phyloP scores from a whole-genome alignment of 768 basidiomycete genomes.

The Boletus tomentosulus region DNA sequence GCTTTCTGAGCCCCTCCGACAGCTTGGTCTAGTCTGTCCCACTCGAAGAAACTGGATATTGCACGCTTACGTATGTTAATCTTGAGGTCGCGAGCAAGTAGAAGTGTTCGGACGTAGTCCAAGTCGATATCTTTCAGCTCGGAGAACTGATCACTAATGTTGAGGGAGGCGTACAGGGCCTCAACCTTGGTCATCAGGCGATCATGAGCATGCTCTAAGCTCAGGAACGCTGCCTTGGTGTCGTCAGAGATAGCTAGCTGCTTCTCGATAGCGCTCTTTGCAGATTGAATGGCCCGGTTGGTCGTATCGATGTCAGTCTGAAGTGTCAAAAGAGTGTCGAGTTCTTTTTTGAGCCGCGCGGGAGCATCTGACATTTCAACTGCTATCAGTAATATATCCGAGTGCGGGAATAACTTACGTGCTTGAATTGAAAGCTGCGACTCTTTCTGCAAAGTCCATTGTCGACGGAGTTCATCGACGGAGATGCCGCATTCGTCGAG shows the following conservation, averaged over 20 bases:
- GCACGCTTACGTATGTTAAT: not conserved
- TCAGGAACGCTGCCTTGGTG: not conserved
- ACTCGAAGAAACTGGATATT: constrained; percentile 1
- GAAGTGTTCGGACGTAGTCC: not conserved
- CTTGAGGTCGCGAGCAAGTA: not conserved
- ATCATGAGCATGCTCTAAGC: not conserved
- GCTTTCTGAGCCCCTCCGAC: not conserved
- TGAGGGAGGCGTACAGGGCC: not conserved
- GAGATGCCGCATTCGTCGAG: not conserved
- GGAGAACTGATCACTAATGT: not conserved
- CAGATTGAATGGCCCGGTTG: not conserved
- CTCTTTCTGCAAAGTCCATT: too few relatives aligned
- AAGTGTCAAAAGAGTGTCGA: not conserved
- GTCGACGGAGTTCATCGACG: too few relatives aligned
- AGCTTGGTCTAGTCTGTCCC: constrained; percentile 2
- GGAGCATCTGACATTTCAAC: not conserved
- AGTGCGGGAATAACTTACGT: too few relatives aligned
- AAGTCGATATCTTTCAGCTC: not conserved
- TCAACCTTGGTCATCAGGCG: not conserved
- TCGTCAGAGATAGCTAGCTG: not conserved
- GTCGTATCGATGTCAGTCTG: not conserved
- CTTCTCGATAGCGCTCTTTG: not conserved
- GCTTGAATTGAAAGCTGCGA: too few relatives aligned
- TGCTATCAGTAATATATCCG: too few relatives aligned
- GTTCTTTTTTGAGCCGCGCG: not conserved